Evolutionary conservation across 495 filamentous ascomycete species (phyloP).

Genomic region (Penicillium egyptiacum): DNA sequence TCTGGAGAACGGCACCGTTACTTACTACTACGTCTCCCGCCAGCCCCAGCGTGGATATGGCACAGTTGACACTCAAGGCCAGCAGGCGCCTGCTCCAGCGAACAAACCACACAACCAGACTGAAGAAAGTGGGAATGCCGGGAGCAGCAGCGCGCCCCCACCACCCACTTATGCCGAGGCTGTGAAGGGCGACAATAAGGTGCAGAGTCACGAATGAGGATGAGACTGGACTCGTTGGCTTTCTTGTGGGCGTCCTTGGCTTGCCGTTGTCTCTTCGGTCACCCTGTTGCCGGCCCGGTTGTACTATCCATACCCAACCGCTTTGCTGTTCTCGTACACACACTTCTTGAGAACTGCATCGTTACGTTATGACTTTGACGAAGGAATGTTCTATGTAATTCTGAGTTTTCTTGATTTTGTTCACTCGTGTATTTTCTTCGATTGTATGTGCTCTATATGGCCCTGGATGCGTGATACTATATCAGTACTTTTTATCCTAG

Average conservation of each 20-base stretch:
- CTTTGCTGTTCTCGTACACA: not conserved
- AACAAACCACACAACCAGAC: slow-evolving; percentile 24
- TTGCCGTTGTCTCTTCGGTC: not conserved
- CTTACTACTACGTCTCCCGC: slow-evolving; percentile 68
- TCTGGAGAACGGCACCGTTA: slow-evolving; percentile 54
- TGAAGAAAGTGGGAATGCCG: slow-evolving; percentile 21
- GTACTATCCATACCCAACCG: not conserved
- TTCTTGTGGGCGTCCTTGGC: not conserved
- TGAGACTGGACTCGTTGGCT: not conserved
- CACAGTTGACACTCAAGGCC: slow-evolving; percentile 31
- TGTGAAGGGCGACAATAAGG: slow-evolving; percentile 83
- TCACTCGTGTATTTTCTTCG: not conserved
- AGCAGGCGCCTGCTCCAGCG: slow-evolving; percentile 23
- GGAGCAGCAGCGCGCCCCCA: slow-evolving; percentile 38
- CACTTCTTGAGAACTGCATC: slow-evolving; percentile 4
- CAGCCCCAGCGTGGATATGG: slow-evolving; percentile 46
- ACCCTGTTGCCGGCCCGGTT: not conserved
- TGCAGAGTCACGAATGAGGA: slow-evolving; percentile 67
- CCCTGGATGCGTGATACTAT: not conserved
- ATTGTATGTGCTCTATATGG: not conserved
- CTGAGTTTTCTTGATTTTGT: not conserved
- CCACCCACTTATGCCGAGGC: slow-evolving; percentile 86
- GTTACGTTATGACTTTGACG: slow-evolving; percentile 16
- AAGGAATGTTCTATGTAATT: slow-evolving; percentile 18
- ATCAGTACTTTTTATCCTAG: not conserved